These are phyloP conservation scores for Melastoma malabathricum DNA, from an alignment of 345 rosid genomes.

Conservation along the genomic window DNA sequence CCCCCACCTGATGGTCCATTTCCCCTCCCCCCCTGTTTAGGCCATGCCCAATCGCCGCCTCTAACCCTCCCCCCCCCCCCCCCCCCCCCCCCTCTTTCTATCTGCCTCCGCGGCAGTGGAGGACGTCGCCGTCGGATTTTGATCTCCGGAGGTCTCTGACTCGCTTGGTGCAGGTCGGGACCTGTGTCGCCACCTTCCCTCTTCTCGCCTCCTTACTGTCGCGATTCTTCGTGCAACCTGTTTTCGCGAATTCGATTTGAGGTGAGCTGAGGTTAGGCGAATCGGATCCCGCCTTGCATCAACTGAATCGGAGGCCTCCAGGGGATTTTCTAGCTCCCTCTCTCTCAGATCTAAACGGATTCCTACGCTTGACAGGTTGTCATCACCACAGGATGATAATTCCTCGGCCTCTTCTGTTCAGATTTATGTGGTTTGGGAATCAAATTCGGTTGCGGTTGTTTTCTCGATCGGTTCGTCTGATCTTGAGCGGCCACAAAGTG, in stretches of 20 bases:
- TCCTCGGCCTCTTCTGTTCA: too few relatives aligned
- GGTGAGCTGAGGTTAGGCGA: constrained; percentile 7
- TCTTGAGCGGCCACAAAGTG: too few relatives aligned
- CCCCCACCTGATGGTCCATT: too few relatives aligned
- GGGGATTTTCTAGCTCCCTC: constrained; percentile 5
- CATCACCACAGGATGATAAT: too few relatives aligned
- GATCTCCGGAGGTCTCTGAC: constrained; percentile 67
- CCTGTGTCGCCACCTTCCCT: constrained; percentile 25
- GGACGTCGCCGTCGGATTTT: constrained; percentile 3
- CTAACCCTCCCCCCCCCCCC: too few relatives aligned
- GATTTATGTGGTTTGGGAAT: too few relatives aligned
- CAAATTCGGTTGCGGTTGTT: too few relatives aligned
- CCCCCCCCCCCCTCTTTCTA: not conserved
- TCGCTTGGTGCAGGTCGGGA: constrained; percentile 99
- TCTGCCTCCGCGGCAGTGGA: not conserved
- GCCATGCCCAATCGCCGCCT: too few relatives aligned
- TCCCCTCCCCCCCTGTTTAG: too few relatives aligned
- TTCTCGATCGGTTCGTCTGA: too few relatives aligned
- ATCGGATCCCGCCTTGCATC: constrained; percentile 63
- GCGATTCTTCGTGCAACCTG: not conserved
- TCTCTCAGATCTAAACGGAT: too few relatives aligned
- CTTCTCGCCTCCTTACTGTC: not conserved
- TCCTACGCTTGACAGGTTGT: too few relatives aligned
- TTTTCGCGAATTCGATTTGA: not conserved
- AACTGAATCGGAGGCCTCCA: constrained; percentile 40